Base-by-base conservation (phyloP, 2,329 filamentous ascomycete species). In the Tolypocladium amazonense region DNA sequence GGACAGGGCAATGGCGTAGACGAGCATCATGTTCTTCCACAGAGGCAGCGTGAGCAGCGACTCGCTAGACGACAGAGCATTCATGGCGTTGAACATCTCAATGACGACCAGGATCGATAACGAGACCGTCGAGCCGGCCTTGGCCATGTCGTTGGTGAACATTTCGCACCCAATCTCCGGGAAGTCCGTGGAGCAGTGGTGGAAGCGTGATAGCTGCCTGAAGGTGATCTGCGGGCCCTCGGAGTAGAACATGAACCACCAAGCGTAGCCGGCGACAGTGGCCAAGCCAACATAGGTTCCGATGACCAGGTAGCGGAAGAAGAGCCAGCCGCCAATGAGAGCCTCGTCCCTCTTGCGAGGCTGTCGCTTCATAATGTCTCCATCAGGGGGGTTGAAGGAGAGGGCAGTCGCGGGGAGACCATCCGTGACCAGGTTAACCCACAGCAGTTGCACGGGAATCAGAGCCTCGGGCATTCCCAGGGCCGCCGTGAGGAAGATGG, bases 11-110 rank as follows among this genome's bases (percentile, higher is more conserved):
- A 99, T 96, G 63, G 94, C 95, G 69, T 96, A 96, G 59, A 99
- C 90, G 23, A 99, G 87, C 82, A 96, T 94, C 88, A 96, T 94
- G 78, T 99, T 99, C 71, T 93, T 86, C 93, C 93, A 97, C n/a
- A 99, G 80, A 12, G 92, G 93, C 63, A 99, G 84, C 2, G 92
- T 97, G 59, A 99, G 76, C 15, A 99, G 85, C 20, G 90, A 96
- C 76, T 99, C 94, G 74, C 90, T 96, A 0, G 92, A 96, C 1
- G 92, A 97, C 38, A 99, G 83, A 0, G 93, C 94, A 72, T 99
- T 99, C 88, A 97, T 93, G 67, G 94, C 94, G 76, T 99, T 99
- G 72, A 99, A 84, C 94, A 99, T 99, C 78, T 99, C 94, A 70
- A 99, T 97, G 62, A 97, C 92, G 54, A 99, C 94, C 23, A 99